These are phyloP conservation scores for Pleurotus citrinopileatus DNA, from an alignment of 768 basidiomycete genomes.

Conservation along the genomic window DNA sequence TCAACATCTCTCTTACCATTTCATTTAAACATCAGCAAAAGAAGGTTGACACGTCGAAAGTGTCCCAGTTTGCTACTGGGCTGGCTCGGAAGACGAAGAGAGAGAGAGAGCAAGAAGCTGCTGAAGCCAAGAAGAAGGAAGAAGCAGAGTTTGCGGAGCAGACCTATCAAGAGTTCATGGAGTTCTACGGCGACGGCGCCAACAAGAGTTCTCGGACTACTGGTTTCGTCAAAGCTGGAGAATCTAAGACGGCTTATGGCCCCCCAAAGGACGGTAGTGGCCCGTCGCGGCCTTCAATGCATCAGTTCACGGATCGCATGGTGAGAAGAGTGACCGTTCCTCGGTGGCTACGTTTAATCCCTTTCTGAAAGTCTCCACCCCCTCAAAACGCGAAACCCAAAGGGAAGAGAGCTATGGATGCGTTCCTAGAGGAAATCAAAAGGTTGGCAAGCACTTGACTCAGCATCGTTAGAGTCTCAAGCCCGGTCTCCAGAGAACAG, in stretches of 20 bases:
- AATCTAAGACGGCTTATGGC: conserved; percentile 46
- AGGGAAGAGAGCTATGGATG: conserved; percentile 95
- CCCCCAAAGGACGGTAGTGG: conserved; percentile 27
- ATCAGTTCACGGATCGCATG: conserved; percentile 21
- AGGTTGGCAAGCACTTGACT: conserved; percentile 41
- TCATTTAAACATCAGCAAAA: conserved; percentile 66
- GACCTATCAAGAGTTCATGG: conserved; percentile 82
- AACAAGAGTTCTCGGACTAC: conserved; percentile 46
- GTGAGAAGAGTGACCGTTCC: conserved; percentile 10
- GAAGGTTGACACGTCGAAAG: conserved; percentile 80
- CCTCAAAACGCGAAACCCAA: conserved; percentile 60
- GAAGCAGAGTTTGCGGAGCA: conserved; percentile 79
- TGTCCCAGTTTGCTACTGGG: conserved; percentile 84
- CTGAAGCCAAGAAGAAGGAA: conserved; percentile 83
- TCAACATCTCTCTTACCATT: conserved; percentile 59
- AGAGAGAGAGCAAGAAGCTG: conserved; percentile 91
- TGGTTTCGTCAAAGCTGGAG: conserved; percentile 61
- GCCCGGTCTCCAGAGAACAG: conserved; percentile 69
- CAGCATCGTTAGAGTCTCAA: background rate
- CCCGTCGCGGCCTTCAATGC: conserved; percentile 17
- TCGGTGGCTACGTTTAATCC: background rate
- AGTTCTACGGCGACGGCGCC: conserved; percentile 74
- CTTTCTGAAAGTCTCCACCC: conserved; percentile 43
- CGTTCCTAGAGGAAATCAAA: conserved; percentile 96
- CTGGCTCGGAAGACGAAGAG: conserved; percentile 84